Percentiles rank a stretch among this genome's conserved stretches.
phyloP scores from a whole-genome alignment of 768 basidiomycete genomes.

The Megacollybia marginata region DNA sequence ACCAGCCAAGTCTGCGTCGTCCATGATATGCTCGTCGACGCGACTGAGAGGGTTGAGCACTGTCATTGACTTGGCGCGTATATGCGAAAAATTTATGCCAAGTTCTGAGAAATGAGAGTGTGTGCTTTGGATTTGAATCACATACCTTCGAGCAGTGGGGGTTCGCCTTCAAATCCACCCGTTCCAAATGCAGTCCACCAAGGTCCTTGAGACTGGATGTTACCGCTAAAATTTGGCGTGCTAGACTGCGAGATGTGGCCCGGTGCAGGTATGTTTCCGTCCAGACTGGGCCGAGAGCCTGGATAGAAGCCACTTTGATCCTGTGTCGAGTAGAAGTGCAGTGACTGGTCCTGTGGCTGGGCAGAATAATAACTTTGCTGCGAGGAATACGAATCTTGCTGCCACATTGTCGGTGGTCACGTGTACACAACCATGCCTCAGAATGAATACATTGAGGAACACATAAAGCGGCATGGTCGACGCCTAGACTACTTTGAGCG shows the following conservation, averaged over 20 bases:
- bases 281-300: constrained; percentile 68
- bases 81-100: constrained; percentile 96
- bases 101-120: constrained; percentile 52
- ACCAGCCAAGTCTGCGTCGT: constrained; percentile 96
- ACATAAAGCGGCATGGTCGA: constrained; percentile 94
- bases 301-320: constrained; percentile 59
- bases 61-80: constrained; percentile 87
- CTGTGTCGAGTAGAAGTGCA: constrained; percentile 67
- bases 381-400: constrained; percentile 50
- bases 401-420: constrained; percentile 84
- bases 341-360: constrained; percentile 44
- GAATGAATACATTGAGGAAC: constrained; percentile 99
- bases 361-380: constrained; percentile 54
- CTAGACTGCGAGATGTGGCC: constrained; percentile 42
- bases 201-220: constrained; percentile 62
- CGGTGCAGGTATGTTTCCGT: constrained; percentile 48
- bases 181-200: constrained; percentile 98
- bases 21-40: constrained; percentile 93
- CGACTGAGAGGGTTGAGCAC: constrained; percentile 87
- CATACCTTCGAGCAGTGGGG: constrained; percentile 89
- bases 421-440: constrained; percentile 24
- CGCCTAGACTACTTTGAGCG: constrained; percentile 94
- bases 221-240: constrained; percentile 53
- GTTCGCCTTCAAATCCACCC: constrained; percentile 92
- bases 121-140: not conserved